Evolutionary conservation across 2,329 filamentous ascomycete genomes (phyloP).

Genomic region (Botryosphaeria agaves): DNA sequence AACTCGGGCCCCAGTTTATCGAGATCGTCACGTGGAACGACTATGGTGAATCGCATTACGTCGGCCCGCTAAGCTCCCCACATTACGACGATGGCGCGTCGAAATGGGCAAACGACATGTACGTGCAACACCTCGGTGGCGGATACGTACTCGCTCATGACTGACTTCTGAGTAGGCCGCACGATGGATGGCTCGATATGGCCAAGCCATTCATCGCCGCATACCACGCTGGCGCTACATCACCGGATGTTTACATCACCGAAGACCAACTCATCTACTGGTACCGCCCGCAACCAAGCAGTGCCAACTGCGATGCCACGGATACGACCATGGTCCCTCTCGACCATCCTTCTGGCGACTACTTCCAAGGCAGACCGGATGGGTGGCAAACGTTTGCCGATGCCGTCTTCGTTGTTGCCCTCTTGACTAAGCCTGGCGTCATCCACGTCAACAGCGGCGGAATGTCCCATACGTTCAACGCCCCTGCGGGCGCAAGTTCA

Average conservation of each 20-base stretch:
- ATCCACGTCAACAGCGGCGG: conserved; percentile 29
- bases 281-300: conserved; percentile 33
- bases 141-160: too few relatives aligned
- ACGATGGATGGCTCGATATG: conserved; percentile 36
- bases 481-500: conserved; percentile 27
- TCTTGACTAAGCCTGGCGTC: conserved; percentile 28
- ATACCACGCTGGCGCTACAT: conserved; percentile 28
- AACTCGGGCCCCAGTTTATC: conserved; percentile 32
- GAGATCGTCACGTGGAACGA: conserved; percentile 43
- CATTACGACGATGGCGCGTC: too few relatives aligned
- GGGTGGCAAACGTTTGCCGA: conserved; percentile 33
- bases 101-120: too few relatives aligned
- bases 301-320: conserved; percentile 32
- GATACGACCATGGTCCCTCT: conserved; percentile 30
- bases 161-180: too few relatives aligned
- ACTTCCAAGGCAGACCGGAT: conserved; percentile 33
- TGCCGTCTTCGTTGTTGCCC: conserved; percentile 33
- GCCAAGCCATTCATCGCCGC: conserved; percentile 36
- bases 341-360: conserved; percentile 31
- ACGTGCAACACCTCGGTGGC: too few relatives aligned
- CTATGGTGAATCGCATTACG: conserved; percentile 40
- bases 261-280: conserved; percentile 36
- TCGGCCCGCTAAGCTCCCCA: conserved; percentile 33
- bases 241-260: conserved; percentile 6
- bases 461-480: conserved; percentile 25